A percentile compares a stretch with the other conserved stretches of the same genome.
Conservation (phyloP, 225 moss, liverwort and hornwort genomes). For the Polytrichum commune region DNA sequence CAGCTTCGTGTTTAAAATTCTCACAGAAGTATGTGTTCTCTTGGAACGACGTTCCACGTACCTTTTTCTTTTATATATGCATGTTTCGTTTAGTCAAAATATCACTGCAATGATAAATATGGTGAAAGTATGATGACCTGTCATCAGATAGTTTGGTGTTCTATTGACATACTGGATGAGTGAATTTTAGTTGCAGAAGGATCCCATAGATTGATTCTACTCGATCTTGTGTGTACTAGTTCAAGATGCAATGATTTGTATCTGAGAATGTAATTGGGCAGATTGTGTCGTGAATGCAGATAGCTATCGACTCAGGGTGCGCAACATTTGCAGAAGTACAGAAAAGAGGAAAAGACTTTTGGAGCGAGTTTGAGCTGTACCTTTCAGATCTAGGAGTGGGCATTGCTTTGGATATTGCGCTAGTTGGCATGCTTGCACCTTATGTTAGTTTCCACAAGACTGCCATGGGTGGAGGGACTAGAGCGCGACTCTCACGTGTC, state of each 20-base stretch:
- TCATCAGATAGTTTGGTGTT: no score
- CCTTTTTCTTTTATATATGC: no score
- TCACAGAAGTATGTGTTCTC: conserved; percentile 56
- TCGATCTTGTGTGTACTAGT: no score
- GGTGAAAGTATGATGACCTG: no score
- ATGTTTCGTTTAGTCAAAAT: no score
- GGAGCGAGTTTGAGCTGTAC: conserved; percentile 97
- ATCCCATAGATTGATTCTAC: no score
- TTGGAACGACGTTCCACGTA: background rate
- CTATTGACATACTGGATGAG: no score
- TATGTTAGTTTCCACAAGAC: conserved; percentile 51
- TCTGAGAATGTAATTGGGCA: background rate
- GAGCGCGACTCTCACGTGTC: conserved; percentile 65
- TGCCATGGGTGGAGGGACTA: conserved; percentile 36
- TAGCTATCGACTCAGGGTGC: conserved; percentile 89
- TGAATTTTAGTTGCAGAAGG: no score
- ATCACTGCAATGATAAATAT: no score
- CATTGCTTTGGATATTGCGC: conserved; percentile 77
- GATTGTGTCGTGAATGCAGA: conserved; percentile 28
- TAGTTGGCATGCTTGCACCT: conserved; percentile 94
- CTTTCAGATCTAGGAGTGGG: conserved; percentile 91
- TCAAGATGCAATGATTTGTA: no score
- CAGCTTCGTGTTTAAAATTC: conserved; percentile 78
- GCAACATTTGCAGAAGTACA: conserved; percentile 94
- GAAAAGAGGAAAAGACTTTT: conserved; percentile 92